Evolutionary conservation across 768 basidiomycete genomes (phyloP).

Genomic region (Leccinum sublutescens): DNA sequence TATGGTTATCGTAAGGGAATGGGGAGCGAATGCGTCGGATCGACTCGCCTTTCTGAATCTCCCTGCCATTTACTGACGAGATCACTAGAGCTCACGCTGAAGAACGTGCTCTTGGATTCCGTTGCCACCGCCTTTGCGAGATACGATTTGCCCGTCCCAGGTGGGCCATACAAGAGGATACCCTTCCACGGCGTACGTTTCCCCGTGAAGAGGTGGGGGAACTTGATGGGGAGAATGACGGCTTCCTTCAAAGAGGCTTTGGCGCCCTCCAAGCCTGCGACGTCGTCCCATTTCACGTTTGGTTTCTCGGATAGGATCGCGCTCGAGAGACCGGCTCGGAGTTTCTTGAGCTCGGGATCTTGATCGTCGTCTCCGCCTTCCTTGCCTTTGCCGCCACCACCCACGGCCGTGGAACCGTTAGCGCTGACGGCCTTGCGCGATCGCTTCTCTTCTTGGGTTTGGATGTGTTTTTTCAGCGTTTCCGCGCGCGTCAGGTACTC

Average conservation of each 20-base stretch:
- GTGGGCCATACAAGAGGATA: constrained; percentile 94
- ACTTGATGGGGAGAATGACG: constrained; percentile 99
- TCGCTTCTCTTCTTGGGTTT: constrained; percentile 55
- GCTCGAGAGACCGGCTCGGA: constrained; percentile 83
- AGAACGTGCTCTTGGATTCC: constrained; percentile 99
- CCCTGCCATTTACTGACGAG: constrained; percentile 99
- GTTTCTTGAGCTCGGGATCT: constrained; percentile 94
- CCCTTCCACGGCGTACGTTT: constrained; percentile 98
- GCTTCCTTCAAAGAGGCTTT: constrained; percentile 97
- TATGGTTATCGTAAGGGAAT: neutral
- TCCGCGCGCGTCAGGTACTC: constrained; percentile 94
- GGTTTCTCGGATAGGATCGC: constrained; percentile 94
- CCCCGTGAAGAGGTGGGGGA: constrained; percentile 97
- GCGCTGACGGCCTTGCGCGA: constrained; percentile 49
- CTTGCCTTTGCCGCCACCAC: constrained; percentile 47
- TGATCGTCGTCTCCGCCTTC: constrained; percentile 61
- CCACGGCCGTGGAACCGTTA: constrained; percentile 42
- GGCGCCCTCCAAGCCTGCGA: constrained; percentile 92
- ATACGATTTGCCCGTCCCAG: constrained; percentile 96
- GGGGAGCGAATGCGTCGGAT: neutral
- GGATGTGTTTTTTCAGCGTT: constrained; percentile 82
- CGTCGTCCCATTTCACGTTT: constrained; percentile 97
- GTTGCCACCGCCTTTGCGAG: constrained; percentile 99
- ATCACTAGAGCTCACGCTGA: constrained; percentile 92
- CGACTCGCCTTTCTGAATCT: constrained; percentile 86